Evolutionary conservation across 2,329 filamentous ascomycete genomes (phyloP).

Genomic region (Massarina eburnea): DNA sequence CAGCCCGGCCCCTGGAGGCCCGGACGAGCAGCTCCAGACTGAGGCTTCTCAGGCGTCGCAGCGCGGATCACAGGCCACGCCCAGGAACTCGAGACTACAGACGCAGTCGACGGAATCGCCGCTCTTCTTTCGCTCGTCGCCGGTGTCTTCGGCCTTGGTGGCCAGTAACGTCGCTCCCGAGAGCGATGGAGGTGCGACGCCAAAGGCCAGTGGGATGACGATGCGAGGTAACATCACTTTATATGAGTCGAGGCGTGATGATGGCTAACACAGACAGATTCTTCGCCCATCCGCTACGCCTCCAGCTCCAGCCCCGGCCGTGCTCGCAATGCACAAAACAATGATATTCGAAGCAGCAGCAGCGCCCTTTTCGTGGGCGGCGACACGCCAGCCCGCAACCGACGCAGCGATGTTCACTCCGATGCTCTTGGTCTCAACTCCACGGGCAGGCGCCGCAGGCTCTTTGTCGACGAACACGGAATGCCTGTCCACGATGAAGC

Average conservation of each 20-base stretch:
- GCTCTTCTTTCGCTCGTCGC: conserved; percentile 72
- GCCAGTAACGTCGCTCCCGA: conserved; percentile 46
- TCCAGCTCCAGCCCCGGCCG: conserved; percentile 85
- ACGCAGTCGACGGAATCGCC: conserved; percentile 64
- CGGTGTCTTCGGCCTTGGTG: conserved; percentile 47
- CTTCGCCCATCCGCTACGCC: conserved; percentile 88
- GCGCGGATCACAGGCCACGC: conserved; percentile 47
- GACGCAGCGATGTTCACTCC: conserved; percentile 85
- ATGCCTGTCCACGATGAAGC: conserved; percentile 55
- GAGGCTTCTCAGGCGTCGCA: conserved; percentile 46
- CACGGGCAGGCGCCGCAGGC: conserved; percentile 54
- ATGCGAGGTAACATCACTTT: conserved; percentile 60
- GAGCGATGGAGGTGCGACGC: conserved; percentile 68
- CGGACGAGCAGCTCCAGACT: conserved; percentile 47
- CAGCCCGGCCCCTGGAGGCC: conserved; percentile 48
- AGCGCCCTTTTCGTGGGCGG: conserved; percentile 82
- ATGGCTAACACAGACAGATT: conserved; percentile 60
- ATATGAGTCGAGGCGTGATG: neutral
- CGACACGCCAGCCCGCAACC: conserved; percentile 60
- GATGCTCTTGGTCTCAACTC: conserved; percentile 58
- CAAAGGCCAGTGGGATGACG: conserved; percentile 63
- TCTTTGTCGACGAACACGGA: conserved; percentile 67
- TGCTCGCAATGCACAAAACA: conserved; percentile 59
- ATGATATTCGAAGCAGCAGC: conserved; percentile 77
- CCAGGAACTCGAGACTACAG: conserved; percentile 48